Percentiles rank a stretch among this genome's conserved stretches.
phyloP scores from a whole-genome alignment of 139 green algal species.

The Chlorella sp. region DNA sequence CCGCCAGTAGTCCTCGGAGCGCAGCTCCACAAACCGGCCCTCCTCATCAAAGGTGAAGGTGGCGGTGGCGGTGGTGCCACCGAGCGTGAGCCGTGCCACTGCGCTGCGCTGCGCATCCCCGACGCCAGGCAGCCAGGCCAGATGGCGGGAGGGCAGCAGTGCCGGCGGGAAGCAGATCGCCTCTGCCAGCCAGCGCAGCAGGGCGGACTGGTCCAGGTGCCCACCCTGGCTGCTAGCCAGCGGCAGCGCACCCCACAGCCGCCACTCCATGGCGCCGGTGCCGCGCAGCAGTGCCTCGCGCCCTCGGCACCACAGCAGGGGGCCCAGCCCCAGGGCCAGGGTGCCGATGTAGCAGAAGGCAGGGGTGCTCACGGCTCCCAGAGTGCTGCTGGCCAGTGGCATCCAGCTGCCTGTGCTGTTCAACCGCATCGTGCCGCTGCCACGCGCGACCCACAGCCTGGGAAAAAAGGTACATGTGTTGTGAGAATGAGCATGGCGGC shows the following conservation, averaged over 20 bases:
- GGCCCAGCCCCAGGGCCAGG: neutral
- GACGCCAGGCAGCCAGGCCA: neutral
- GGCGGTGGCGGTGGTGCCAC: neutral
- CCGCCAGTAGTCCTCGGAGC: neutral
- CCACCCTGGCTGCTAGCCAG: neutral
- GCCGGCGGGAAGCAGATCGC: constrained; percentile 18
- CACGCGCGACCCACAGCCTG: constrained; percentile 4
- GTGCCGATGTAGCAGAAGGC: constrained; percentile 9
- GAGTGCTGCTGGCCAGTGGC: neutral
- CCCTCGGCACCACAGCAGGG: constrained; percentile 8
- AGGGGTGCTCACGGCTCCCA: neutral
- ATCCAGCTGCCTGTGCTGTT: neutral
- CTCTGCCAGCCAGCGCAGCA: constrained; percentile 23
- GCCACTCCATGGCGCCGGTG: constrained; percentile 7
- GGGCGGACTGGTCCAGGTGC: neutral
- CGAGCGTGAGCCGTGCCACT: neutral
- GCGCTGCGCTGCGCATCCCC: neutral
- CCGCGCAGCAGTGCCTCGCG: constrained; percentile 3
- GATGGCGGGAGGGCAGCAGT: neutral
- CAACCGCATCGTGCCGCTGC: neutral
- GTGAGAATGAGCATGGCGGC: no score
- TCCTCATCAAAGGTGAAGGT: constrained; percentile 7
- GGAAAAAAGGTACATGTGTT: neutral
- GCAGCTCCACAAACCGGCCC: neutral
- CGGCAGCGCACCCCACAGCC: constrained; percentile 14